Conservation (phyloP, 2,329 filamentous ascomycete species). For the Colletotrichum siamense region DNA sequence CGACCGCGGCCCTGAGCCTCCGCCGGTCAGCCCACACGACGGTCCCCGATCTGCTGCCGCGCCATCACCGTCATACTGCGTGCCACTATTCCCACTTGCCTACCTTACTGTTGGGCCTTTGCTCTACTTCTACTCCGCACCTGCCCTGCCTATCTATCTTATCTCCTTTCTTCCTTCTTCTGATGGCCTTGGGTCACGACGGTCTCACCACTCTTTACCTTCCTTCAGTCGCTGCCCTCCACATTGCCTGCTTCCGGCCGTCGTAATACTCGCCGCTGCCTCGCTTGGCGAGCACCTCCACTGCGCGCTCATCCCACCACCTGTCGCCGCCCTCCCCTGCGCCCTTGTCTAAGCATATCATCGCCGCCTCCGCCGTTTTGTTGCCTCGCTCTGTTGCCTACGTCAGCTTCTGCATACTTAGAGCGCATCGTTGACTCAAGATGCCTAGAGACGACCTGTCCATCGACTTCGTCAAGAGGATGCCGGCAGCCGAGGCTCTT, state of each 20-base stretch:
- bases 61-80: background rate
- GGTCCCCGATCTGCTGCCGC: background rate
- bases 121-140: constrained; percentile 13
- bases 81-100: constrained; percentile 20
- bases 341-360: background rate
- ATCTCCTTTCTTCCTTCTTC: background rate
- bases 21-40: constrained; percentile 1
- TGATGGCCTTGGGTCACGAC: constrained; percentile 5
- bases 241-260: background rate
- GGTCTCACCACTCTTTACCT: background rate
- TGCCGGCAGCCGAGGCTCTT: constrained; percentile 66
- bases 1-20: background rate
- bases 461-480: constrained; percentile 73
- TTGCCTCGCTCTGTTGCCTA: background rate
- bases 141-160: constrained; percentile 8
- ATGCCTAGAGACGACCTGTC: constrained; percentile 78
- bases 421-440: constrained; percentile 57
- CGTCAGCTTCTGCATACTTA: background rate
- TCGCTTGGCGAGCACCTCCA: background rate
- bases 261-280: background rate
- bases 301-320: background rate
- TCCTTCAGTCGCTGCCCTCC: background rate
- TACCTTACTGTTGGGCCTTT: background rate
- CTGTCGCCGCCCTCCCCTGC: background rate
- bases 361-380: background rate